A percentile compares a stretch with the other conserved stretches of the same genome.
phyloP scores from a whole-genome alignment of 306 rosid species.

The Vicia villosa region DNA sequence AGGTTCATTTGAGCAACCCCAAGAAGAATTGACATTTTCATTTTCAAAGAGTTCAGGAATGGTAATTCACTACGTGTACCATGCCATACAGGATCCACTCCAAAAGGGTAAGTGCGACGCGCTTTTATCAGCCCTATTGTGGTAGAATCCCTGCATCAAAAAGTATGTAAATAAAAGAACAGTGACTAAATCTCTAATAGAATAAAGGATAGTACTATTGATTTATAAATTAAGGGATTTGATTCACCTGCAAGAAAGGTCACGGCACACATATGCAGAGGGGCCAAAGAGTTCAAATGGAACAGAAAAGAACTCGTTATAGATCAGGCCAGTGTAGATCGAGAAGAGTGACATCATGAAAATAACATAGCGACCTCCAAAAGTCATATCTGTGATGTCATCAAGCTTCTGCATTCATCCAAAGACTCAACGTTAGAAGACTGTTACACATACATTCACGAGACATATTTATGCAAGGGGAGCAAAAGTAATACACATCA shows the following conservation, averaged over 20 bases:
- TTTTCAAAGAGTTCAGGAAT: slow-evolving; percentile 93
- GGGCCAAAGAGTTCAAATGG: slow-evolving; percentile 83
- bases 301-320: slow-evolving; percentile 94
- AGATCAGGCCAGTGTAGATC: slow-evolving; percentile 91
- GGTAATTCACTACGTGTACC: slow-evolving; percentile 95
- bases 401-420: slow-evolving; percentile 83
- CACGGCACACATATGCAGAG: slow-evolving; percentile 92
- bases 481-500: not conserved
- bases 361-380: slow-evolving; percentile 96
- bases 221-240: slow-evolving; percentile 35
- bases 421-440: slow-evolving; percentile 27
- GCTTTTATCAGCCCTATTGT: slow-evolving; percentile 81
- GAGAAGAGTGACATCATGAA: slow-evolving; percentile 91
- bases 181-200: slow-evolving; percentile 24
- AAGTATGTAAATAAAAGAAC: slow-evolving; percentile 12
- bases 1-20: slow-evolving; percentile 99
- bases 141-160: slow-evolving; percentile 68
- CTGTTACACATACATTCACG: not conserved
- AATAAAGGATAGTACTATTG: slow-evolving; percentile 20
- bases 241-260: slow-evolving; percentile 79
- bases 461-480: slow-evolving; percentile 19
- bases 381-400: slow-evolving; percentile 93
- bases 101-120: slow-evolving; percentile 86
- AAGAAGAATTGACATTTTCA: slow-evolving; percentile 96
- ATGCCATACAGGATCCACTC: slow-evolving; percentile 98